These are phyloP conservation scores for Wickerhamomyces sydowiorum DNA, from an alignment of 805 yeast genomes.

Conservation along the genomic window DNA sequence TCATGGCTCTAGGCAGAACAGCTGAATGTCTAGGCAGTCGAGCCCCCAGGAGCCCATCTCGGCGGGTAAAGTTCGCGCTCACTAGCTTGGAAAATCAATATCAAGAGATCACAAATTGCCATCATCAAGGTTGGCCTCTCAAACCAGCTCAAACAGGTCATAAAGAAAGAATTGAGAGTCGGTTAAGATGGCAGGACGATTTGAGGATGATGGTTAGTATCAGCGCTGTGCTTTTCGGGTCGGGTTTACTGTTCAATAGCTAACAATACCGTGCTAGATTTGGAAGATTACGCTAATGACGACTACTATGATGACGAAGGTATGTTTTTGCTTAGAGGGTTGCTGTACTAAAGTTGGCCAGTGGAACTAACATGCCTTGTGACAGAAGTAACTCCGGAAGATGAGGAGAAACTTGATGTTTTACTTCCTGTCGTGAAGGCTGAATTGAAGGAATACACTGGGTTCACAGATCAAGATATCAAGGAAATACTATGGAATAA, in stretches of 20 bases:
- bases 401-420: slow-evolving; percentile 33
- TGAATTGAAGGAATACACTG: slow-evolving; percentile 30
- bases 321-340: not conserved
- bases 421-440: slow-evolving; percentile 38
- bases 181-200: not conserved
- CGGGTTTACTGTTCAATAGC: not conserved
- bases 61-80: too few relatives aligned
- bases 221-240: not conserved
- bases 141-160: not conserved
- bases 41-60: too few relatives aligned
- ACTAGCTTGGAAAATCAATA: too few relatives aligned
- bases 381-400: slow-evolving; percentile 31
- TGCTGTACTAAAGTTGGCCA: not conserved
- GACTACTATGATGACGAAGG: slow-evolving; percentile 20
- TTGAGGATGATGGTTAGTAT: not conserved
- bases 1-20: not conserved
- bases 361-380: not conserved
- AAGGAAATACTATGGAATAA: slow-evolving; percentile 56
- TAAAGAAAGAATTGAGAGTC: not conserved
- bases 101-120: not conserved
- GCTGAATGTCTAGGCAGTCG: too few relatives aligned
- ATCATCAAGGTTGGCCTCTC: too few relatives aligned
- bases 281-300: slow-evolving; percentile 24
- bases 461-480: slow-evolving; percentile 42
- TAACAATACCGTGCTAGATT: too few relatives aligned